phyloP scores from a whole-genome alignment of 345 rosid species.

The Dimocarpus longan region DNA sequence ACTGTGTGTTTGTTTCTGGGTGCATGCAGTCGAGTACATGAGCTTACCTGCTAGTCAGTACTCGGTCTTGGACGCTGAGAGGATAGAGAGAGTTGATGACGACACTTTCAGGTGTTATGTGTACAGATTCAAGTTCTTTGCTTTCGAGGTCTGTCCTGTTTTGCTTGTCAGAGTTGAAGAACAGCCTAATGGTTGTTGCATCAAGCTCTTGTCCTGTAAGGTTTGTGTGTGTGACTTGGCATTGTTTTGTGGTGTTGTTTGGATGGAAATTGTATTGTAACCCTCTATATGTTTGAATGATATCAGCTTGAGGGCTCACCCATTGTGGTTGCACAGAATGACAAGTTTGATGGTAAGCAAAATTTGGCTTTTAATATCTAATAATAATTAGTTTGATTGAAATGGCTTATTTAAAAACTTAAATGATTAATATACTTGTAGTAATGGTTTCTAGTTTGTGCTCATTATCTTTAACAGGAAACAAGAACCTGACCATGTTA shows the following conservation, averaged over 20 bases:
- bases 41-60: conserved; percentile 97
- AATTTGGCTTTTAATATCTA: background rate
- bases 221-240: conserved; percentile 24
- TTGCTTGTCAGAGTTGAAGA: conserved; percentile 89
- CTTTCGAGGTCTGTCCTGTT: conserved; percentile 92
- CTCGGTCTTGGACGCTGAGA: conserved; percentile 97
- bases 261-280: conserved; percentile 9
- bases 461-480: background rate
- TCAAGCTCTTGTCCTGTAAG: conserved; percentile 92
- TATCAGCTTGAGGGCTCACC: conserved; percentile 95
- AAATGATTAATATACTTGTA: background rate
- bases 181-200: conserved; percentile 87
- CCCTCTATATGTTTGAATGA: conserved; percentile 25
- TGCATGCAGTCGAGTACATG: conserved; percentile 77
- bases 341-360: conserved; percentile 83
- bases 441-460: background rate
- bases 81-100: conserved; percentile 92
- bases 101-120: conserved; percentile 85
- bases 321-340: conserved; percentile 83
- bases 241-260: background rate
- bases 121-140: conserved; percentile 78
- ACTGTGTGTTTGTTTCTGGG: background rate
- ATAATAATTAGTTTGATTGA: background rate
- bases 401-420: background rate
- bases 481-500: background rate